Conservation (phyloP, 1,284 basidiomycete species). For the Phellinidium pouzarii region DNA sequence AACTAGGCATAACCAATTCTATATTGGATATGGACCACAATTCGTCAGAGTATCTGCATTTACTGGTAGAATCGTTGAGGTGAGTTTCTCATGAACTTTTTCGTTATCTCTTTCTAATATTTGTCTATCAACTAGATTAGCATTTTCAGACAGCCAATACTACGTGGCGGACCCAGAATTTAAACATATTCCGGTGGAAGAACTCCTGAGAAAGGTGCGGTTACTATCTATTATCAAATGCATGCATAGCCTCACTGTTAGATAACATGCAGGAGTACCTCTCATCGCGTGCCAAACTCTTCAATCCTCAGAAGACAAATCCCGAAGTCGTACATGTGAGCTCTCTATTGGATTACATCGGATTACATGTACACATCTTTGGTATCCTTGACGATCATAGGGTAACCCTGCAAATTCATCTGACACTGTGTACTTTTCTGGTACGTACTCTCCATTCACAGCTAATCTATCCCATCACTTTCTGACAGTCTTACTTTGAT, state of each 20-base stretch:
- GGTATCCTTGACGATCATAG: too few species aligned
- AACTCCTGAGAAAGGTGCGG: conserved; percentile 74
- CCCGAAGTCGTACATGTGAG: conserved; percentile 62
- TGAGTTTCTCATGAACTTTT: conserved; percentile 25
- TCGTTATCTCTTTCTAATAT: conserved; percentile 6
- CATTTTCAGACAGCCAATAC: conserved; percentile 77
- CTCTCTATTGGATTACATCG: conserved; percentile 14
- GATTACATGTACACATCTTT: too few species aligned
- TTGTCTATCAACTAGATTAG: conserved; percentile 45
- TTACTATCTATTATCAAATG: neutral
- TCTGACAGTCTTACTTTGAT: neutral
- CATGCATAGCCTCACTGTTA: neutral
- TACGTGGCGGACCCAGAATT: conserved; percentile 86
- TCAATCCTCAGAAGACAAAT: conserved; percentile 64
- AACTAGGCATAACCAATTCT: conserved; percentile 61
- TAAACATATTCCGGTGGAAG: conserved; percentile 64
- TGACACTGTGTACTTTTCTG: conserved; percentile 92
- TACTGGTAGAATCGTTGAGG: conserved; percentile 79
- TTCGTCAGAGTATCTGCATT: conserved; percentile 81
- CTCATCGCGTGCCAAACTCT: conserved; percentile 68
- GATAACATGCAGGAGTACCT: conserved; percentile 63
- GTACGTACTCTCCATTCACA: conserved; percentile 30
- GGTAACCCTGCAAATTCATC: conserved; percentile 77
- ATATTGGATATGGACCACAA: conserved; percentile 83
- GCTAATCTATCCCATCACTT: neutral